A percentile compares a stretch with the other conserved stretches of the same genome.
These are phyloP conservation scores for Cercophora sp. DNA, from an alignment of 495 filamentous ascomycete genomes.

Conservation along the genomic window DNA sequence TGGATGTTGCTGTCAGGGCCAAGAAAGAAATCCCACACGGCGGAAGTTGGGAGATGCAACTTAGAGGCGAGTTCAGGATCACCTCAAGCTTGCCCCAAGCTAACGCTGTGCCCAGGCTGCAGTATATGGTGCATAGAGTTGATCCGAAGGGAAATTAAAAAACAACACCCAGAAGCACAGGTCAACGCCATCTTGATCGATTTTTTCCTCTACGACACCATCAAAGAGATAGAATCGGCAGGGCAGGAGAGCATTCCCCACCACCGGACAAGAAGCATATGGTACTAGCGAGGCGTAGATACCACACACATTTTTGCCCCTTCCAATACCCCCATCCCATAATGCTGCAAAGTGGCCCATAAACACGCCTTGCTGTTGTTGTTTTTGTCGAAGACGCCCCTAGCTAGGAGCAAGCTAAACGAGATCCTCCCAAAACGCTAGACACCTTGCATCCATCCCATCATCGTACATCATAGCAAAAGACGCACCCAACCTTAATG, in stretches of 20 bases:
- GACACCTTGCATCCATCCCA: not conserved
- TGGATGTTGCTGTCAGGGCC: slow-evolving; percentile 64
- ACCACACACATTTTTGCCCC: too few relatives aligned
- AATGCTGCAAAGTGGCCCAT: too few relatives aligned
- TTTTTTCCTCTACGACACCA: slow-evolving; percentile 92
- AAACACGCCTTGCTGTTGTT: too few relatives aligned
- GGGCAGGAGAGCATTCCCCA: slow-evolving; percentile 69
- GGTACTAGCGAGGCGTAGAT: too few relatives aligned
- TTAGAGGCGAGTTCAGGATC: slow-evolving; percentile 68
- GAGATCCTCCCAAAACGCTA: not conserved
- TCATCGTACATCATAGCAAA: slow-evolving; percentile 1
- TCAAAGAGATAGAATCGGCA: slow-evolving; percentile 71
- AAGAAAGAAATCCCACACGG: slow-evolving; percentile 64
- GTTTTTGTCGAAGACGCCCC: too few relatives aligned
- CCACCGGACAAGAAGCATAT: slow-evolving; percentile 90
- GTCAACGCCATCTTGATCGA: slow-evolving; percentile 93
- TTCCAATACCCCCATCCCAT: too few relatives aligned
- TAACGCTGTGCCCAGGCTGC: too few relatives aligned
- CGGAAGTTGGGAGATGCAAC: slow-evolving; percentile 77
- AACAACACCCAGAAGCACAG: slow-evolving; percentile 60
- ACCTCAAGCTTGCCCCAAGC: too few relatives aligned
- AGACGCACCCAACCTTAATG: slow-evolving; percentile 11
- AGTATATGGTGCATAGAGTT: slow-evolving; percentile 94
- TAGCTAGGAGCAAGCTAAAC: too few relatives aligned
- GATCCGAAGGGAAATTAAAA: slow-evolving; percentile 76